Percentiles rank a stretch among this genome's conserved stretches.
Evolutionary conservation across 352 stramenopile species (phyloP).

Genomic region (Halophytophthora batemanensis): DNA sequence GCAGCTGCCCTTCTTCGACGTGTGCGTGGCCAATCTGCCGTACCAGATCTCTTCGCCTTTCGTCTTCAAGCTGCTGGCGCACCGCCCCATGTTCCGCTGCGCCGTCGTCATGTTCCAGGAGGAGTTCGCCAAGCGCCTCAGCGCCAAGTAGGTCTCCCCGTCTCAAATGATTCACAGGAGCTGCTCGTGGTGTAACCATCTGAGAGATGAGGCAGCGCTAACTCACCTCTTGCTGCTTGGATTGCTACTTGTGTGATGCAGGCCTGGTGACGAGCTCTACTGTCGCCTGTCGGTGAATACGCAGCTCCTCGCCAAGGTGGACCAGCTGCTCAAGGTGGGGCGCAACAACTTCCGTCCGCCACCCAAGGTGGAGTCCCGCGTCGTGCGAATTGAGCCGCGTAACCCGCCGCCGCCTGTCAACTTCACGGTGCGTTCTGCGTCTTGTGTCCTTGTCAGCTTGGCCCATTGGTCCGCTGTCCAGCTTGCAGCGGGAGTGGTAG

Average conservation of each 20-base stretch:
- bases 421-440: conserved; percentile 82
- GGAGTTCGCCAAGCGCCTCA: conserved; percentile 98
- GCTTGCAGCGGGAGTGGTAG: too few species aligned
- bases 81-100: conserved; percentile 98
- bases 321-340: conserved; percentile 98
- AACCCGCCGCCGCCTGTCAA: conserved; percentile 99
- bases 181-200: not conserved
- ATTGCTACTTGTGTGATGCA: conserved; percentile 12
- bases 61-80: conserved; percentile 98
- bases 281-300: conserved; percentile 99
- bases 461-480: too few species aligned
- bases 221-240: conserved; percentile 1
- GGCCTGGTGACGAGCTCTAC: conserved; percentile 96
- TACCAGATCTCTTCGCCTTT: conserved; percentile 99
- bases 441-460: too few species aligned
- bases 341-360: conserved; percentile 99
- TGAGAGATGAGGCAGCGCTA: not conserved
- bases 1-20: conserved; percentile 99
- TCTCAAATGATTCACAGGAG: not conserved
- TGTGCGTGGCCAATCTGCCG: conserved; percentile 99
- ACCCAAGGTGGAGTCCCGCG: conserved; percentile 95
- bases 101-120: conserved; percentile 99
- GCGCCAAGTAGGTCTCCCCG: conserved; percentile 72
- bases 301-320: conserved; percentile 97
- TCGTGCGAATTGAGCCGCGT: conserved; percentile 96